Evolutionary conservation across 306 rosid species (phyloP), one percentile per base, ranked within the genome.

Genomic region (Chamaecrista fasciculata): DNA sequence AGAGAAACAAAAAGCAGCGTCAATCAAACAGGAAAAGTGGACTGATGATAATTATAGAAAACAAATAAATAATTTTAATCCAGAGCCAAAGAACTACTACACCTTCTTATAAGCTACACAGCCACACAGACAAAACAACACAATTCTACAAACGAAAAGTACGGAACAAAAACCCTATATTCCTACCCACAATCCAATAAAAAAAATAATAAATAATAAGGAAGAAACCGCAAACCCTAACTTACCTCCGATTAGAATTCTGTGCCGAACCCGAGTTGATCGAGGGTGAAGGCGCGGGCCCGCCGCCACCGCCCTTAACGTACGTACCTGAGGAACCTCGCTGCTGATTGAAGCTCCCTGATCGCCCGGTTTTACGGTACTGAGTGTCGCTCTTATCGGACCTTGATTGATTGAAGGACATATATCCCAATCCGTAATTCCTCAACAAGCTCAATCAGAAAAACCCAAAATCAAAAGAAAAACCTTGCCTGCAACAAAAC

Each of bases 361-460:
- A 78, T 85, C 99, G 96, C 51, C 86, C 88, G 49, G 88, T 16
- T 74, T 69, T 87, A 73, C 91, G 85, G 82, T 86, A 58, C 67
- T 78, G 85, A 55, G 70, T 77, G 63, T 91, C 92, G 85, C 65
- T 91, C 91, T 86, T 91, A 25, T 89, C 97, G 58, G 92, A 10
- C 86, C 89, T 89, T 80, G 96, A 84, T 95, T 91, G 99, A 87
- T 95, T 84, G 91, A 81, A 83, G 96, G 97, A 95, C 99, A 95
- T 95, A 95, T 78, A 91, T 91, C 25, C 97, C 60, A 81, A 83
- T 49, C 80, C 88, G 78, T 63, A 44, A 88, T 76, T 75, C 81
- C 87, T 76, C 83, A 68, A 24, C 4, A 39, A 55, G 21, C 2
- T 37, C 34, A 18, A 2, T 23, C 62, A 23, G 21, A 23, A 29